phyloP scores from a whole-genome alignment of 257 asterid genomes.

The Salvia rosmarinus region DNA sequence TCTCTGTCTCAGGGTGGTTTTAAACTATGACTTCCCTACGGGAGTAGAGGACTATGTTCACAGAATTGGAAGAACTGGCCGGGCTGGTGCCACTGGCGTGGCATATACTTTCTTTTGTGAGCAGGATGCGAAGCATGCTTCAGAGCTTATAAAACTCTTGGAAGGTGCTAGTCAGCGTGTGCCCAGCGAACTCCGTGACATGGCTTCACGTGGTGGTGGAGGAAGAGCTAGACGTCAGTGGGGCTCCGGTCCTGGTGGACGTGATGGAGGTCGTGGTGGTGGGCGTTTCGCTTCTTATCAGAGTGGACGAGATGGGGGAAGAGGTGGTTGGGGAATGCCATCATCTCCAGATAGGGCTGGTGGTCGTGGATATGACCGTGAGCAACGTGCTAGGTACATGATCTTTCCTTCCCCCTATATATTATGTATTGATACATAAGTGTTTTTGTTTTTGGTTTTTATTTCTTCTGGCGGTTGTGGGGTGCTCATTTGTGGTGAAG shows the following conservation, averaged over 20 bases:
- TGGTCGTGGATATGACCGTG: slow-evolving; percentile 49
- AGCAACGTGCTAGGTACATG: slow-evolving; percentile 57
- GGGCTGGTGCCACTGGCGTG: slow-evolving; percentile 96
- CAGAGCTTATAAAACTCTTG: slow-evolving; percentile 78
- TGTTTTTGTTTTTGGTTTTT: neutral
- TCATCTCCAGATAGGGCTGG: slow-evolving; percentile 41
- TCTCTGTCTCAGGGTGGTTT: slow-evolving; percentile 71
- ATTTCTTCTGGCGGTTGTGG: neutral
- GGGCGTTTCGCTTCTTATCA: slow-evolving; percentile 56
- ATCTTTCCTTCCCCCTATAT: neutral
- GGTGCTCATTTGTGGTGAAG: too few species aligned
- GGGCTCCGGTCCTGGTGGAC: slow-evolving; percentile 71
- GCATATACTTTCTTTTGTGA: slow-evolving; percentile 80
- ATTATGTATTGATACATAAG: neutral
- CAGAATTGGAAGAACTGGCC: slow-evolving; percentile 99
- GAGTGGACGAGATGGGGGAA: slow-evolving; percentile 60
- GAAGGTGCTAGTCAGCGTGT: slow-evolving; percentile 91
- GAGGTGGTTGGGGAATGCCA: slow-evolving; percentile 47
- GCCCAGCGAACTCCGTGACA: slow-evolving; percentile 72
- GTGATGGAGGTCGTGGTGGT: slow-evolving; percentile 67
- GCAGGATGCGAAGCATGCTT: slow-evolving; percentile 84
- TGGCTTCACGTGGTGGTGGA: slow-evolving; percentile 88
- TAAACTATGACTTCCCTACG: slow-evolving; percentile 90
- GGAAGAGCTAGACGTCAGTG: slow-evolving; percentile 72
- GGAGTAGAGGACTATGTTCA: slow-evolving; percentile 98